These are phyloP conservation scores for Zygosaccharomyces lentus DNA, from an alignment of 805 yeast species.

Conservation along the genomic window DNA sequence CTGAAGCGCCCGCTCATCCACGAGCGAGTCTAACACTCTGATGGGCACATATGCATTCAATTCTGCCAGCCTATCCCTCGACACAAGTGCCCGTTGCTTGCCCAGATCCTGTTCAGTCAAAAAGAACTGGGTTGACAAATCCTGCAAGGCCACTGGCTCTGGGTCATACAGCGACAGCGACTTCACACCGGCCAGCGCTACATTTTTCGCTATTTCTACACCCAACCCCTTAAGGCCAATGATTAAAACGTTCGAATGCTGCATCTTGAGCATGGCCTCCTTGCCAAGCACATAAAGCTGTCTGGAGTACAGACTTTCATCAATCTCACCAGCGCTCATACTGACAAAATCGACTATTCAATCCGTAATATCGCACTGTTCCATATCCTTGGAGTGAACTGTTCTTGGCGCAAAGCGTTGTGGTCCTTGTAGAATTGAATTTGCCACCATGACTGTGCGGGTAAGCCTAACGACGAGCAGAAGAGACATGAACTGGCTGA, in stretches of 20 bases:
- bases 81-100: conserved; percentile 64
- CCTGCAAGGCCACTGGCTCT: conserved; percentile 55
- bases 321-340: conserved; percentile 51
- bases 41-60: conserved; percentile 90
- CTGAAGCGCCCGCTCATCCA: conserved; percentile 45
- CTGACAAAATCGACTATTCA: not conserved
- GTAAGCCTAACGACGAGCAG: not conserved
- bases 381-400: not conserved
- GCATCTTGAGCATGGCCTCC: conserved; percentile 98
- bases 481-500: not conserved
- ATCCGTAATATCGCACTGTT: not conserved
- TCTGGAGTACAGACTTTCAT: conserved; percentile 92
- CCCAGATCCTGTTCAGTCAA: conserved; percentile 71
- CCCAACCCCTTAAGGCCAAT: conserved; percentile 93
- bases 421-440: conserved; percentile 1
- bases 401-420: not conserved
- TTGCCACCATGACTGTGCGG: conserved; percentile 6
- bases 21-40: conserved; percentile 52
- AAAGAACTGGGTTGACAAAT: conserved; percentile 88
- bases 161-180: conserved; percentile 85
- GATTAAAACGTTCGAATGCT: conserved; percentile 82
- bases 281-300: conserved; percentile 95
- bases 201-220: conserved; percentile 92
- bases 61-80: conserved; percentile 68
- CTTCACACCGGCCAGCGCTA: conserved; percentile 96